These are phyloP conservation scores for Tolypocladium paradoxum DNA, from an alignment of 2,329 filamentous ascomycete genomes.

Conservation along the genomic window DNA sequence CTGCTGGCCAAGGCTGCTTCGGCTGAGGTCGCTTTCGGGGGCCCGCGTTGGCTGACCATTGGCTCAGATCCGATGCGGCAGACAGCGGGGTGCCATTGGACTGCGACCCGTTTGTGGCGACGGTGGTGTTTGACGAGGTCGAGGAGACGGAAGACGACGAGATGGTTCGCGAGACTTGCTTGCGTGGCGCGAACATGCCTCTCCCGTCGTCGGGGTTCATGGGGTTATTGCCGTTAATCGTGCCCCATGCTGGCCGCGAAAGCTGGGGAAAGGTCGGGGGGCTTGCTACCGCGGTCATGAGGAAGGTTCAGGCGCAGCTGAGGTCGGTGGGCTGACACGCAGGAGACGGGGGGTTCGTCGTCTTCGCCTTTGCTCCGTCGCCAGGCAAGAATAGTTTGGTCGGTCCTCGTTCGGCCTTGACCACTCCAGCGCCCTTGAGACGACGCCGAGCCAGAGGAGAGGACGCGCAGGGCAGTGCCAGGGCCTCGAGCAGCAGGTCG, in stretches of 20 bases:
- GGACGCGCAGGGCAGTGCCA: neutral
- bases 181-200: slow-evolving; percentile 84
- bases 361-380: neutral
- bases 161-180: slow-evolving; percentile 75
- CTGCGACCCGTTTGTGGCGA: slow-evolving; percentile 50
- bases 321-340: slow-evolving; percentile 8
- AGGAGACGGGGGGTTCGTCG: neutral
- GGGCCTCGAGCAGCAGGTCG: neutral
- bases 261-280: slow-evolving; percentile 53
- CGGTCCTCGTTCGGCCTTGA: neutral
- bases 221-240: slow-evolving; percentile 49
- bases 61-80: slow-evolving; percentile 35
- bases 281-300: slow-evolving; percentile 59
- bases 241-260: slow-evolving; percentile 54
- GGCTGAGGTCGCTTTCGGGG: slow-evolving; percentile 40
- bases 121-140: slow-evolving; percentile 49
- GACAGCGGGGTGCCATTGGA: slow-evolving; percentile 48
- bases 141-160: slow-evolving; percentile 82
- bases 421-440: neutral
- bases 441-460: neutral
- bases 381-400: neutral
- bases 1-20: slow-evolving; percentile 38
- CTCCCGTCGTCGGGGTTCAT: slow-evolving; percentile 78
- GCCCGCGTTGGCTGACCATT: slow-evolving; percentile 36
- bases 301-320: slow-evolving; percentile 19